Conservation (phyloP, 2,329 filamentous ascomycete genomes). For the Lanzia echinophila region DNA sequence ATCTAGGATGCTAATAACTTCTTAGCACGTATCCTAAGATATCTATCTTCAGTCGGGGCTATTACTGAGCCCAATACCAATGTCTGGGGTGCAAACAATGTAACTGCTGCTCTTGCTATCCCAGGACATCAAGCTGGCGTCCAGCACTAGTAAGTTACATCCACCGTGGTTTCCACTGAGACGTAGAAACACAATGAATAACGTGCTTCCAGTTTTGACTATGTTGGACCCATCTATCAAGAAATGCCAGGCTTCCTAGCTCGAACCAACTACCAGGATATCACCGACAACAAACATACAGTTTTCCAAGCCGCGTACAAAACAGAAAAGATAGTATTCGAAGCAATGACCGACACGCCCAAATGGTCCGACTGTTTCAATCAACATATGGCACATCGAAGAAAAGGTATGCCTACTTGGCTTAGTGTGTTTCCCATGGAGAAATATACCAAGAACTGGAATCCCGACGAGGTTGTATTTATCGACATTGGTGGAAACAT, state of each 20-base stretch:
- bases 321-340: background rate
- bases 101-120: constrained; percentile 27
- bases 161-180: background rate
- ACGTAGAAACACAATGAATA: background rate
- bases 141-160: constrained; percentile 15
- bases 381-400: background rate
- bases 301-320: background rate
- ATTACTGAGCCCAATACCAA: constrained; percentile 27
- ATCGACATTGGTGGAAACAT: constrained; percentile 37
- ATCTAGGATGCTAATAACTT: no score
- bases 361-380: background rate
- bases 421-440: constrained; percentile 1
- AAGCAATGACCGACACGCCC: background rate
- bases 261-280: constrained; percentile 16
- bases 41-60: constrained; percentile 30
- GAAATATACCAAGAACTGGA: background rate
- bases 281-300: constrained; percentile 2
- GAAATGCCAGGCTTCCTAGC: constrained; percentile 29
- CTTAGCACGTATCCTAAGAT: constrained; percentile 29
- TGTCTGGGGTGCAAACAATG: constrained; percentile 27
- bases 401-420: background rate
- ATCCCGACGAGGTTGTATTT: constrained; percentile 22
- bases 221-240: constrained; percentile 22
- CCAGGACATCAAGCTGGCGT: constrained; percentile 26
- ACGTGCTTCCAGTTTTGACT: constrained; percentile 14